Percentiles rank a stretch among this genome's conserved stretches.
Evolutionary conservation across 257 asterid species (phyloP).

Genomic region (Forsythia suspensa): DNA sequence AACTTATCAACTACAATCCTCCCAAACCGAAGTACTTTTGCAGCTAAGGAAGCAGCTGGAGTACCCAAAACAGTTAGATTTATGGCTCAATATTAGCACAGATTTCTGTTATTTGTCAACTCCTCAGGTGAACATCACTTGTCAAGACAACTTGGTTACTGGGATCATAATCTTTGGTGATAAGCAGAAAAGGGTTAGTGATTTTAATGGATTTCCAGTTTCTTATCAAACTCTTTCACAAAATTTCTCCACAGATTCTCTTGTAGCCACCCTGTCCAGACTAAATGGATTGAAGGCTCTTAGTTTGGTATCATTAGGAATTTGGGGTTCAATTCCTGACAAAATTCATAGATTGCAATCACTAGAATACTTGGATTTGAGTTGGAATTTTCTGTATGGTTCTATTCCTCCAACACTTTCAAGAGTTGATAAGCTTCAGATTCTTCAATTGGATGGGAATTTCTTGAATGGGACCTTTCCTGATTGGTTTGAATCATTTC

Average conservation of each 20-base stretch:
- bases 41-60: slow-evolving; percentile 68
- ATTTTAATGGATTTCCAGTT: slow-evolving; percentile 45
- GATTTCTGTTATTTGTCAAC: slow-evolving; percentile 56
- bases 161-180: slow-evolving; percentile 54
- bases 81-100: slow-evolving; percentile 29
- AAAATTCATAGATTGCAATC: slow-evolving; percentile 53
- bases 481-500: slow-evolving; percentile 40
- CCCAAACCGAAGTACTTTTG: slow-evolving; percentile 57
- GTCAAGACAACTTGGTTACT: slow-evolving; percentile 43
- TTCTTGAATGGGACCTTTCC: slow-evolving; percentile 59
- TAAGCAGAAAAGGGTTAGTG: slow-evolving; percentile 25
- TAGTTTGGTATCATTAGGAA: slow-evolving; percentile 56
- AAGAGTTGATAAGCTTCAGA: slow-evolving; percentile 42
- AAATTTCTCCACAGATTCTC: slow-evolving; percentile 67
- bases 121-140: slow-evolving; percentile 49
- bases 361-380: slow-evolving; percentile 54
- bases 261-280: slow-evolving; percentile 61
- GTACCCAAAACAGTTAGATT: slow-evolving; percentile 57
- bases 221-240: slow-evolving; percentile 40
- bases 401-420: slow-evolving; percentile 48
- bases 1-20: slow-evolving; percentile 51
- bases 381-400: slow-evolving; percentile 61
- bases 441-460: slow-evolving; percentile 58
- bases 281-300: slow-evolving; percentile 48
- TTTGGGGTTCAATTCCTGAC: slow-evolving; percentile 66